Evolutionary conservation across 2,329 filamentous ascomycete genomes (phyloP), one percentile per base, ranked within the genome.

Genomic region (Diplodia corticola): DNA sequence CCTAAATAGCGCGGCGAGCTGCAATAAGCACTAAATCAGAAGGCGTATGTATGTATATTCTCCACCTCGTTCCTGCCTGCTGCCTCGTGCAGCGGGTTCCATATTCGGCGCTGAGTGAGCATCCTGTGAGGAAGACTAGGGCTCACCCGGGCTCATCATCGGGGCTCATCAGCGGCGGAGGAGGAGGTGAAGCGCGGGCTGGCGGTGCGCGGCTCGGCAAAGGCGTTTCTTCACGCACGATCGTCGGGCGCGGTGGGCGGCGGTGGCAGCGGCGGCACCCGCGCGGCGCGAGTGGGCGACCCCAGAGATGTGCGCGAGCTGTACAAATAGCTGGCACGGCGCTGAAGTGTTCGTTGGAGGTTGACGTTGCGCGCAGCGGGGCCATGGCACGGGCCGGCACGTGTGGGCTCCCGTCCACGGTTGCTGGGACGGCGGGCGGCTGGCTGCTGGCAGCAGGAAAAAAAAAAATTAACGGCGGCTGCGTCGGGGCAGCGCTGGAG

Each of bases 361-460:
- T 17, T 9, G 15, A 30, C 24, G 35, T 13, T 22, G 40, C 13
- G 24, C 30, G 5, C 22, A 22, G 49, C 51, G 51, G 33, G 28
- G 20, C 17, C n/a, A 60, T 60, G 57, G 57, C 57, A 49, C 57
- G 57, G 57, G 44, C 57, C 57, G 57, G 35, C 57, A 61, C 26
- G 57, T 49, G 57, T 44, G 57, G 55, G 37, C 5, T 28, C 37
- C 54, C 37, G 55, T n/a, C n/a, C n/a, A n/a, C n/a, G n/a, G n/a
- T 46, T 9, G 15, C 22, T 40, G 26, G 24, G 55, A 17, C 26
- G 7, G 51, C 51, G 51, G 17, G 13, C 51, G 24, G 50, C n/a
- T 17, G 55, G 55, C 24, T 54, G 50, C 50, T 53, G 28, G 51
- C n/a, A 35, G 28, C 28, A 20, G 30, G 15, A 17, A 28, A 35